These are phyloP conservation scores for Pistacia vera DNA, from an alignment of 345 rosid species.

Conservation along the genomic window DNA sequence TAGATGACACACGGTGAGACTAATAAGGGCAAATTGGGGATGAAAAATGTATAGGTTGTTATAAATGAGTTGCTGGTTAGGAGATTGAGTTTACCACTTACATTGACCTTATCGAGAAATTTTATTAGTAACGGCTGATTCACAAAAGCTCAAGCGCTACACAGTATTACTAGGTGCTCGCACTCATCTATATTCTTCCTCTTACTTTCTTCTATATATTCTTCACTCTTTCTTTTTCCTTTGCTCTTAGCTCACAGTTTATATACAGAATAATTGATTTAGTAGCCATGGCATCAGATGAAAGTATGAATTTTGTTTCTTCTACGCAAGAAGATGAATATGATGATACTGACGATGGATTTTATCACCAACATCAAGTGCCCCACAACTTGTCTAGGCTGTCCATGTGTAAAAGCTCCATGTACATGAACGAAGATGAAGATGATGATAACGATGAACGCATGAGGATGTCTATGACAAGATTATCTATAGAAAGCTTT, in stretches of 20 bases:
- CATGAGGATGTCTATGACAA: conserved; percentile 41
- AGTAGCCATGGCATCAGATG: conserved; percentile 54
- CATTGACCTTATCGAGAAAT: conserved; percentile 24
- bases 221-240: background rate
- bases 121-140: conserved; percentile 21
- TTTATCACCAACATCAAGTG: conserved; percentile 35
- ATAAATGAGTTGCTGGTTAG: conserved; percentile 20
- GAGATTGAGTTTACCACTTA: conserved; percentile 17
- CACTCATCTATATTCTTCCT: conserved; percentile 4
- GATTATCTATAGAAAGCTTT: conserved; percentile 62
- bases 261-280: background rate
- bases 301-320: conserved; percentile 36
- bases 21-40: conserved; percentile 16
- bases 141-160: conserved; percentile 30
- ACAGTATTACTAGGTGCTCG: background rate
- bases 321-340: conserved; percentile 38
- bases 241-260: background rate
- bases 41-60: background rate
- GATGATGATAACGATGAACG: conserved; percentile 24
- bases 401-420: conserved; percentile 69
- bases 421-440: conserved; percentile 49
- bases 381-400: conserved; percentile 60
- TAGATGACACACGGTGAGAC: background rate
- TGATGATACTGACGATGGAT: conserved; percentile 54
- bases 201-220: background rate